Conservation (phyloP, 2,329 filamentous ascomycete genomes). For the Hirsutella thompsonii region DNA sequence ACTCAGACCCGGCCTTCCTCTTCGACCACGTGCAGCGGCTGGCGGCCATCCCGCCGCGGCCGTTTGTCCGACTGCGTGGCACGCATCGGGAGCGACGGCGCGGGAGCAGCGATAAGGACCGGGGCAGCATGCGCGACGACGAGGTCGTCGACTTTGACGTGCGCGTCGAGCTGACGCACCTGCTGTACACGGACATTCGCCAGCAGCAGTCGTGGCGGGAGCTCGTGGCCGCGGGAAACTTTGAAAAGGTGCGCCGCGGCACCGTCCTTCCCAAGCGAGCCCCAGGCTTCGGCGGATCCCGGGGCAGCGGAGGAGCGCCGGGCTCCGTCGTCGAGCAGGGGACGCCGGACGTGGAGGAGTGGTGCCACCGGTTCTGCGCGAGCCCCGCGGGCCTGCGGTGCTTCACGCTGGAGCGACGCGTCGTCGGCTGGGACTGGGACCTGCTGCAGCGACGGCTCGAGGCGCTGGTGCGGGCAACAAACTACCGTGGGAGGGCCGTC, state of each 20-base stretch:
- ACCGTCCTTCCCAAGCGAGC: slow-evolving; percentile 41
- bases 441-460: slow-evolving; percentile 38
- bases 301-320: slow-evolving; percentile 6
- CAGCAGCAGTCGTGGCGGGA: slow-evolving; percentile 25
- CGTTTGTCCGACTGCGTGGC: slow-evolving; percentile 37
- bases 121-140: slow-evolving; percentile 35
- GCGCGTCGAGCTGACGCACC: slow-evolving; percentile 43
- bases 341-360: slow-evolving; percentile 30
- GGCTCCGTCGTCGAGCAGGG: too few relatives aligned
- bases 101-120: slow-evolving; percentile 17
- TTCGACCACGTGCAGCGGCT: slow-evolving; percentile 30
- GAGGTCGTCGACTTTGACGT: slow-evolving; percentile 47
- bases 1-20: slow-evolving; percentile 29
- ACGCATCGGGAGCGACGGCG: slow-evolving; percentile 31
- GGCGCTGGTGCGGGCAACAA: slow-evolving; percentile 46
- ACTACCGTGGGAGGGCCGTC: slow-evolving; percentile 50
- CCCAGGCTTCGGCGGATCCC: slow-evolving; percentile 24
- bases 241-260: slow-evolving; percentile 52
- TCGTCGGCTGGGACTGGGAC: slow-evolving; percentile 48
- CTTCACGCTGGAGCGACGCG: slow-evolving; percentile 35
- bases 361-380: slow-evolving; percentile 57
- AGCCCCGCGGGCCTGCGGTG: slow-evolving; percentile 43
- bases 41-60: slow-evolving; percentile 36
- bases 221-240: slow-evolving; percentile 40
- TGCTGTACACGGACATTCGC: slow-evolving; percentile 35